Conservation (phyloP, 2,329 filamentous ascomycete genomes). For the Penicillium sp. region DNA sequence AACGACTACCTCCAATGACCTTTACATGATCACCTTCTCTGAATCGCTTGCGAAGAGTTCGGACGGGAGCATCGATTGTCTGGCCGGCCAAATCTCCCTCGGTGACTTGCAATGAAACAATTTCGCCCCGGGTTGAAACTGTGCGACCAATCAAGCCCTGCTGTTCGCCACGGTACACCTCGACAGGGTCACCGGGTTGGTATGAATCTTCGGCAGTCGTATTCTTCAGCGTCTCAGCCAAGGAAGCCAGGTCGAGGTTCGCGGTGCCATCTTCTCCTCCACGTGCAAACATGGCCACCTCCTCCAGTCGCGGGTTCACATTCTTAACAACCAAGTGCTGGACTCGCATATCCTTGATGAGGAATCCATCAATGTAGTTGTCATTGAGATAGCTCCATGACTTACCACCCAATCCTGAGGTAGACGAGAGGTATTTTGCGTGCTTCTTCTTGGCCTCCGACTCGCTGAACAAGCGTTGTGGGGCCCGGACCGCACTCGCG, state of each 20-base stretch:
- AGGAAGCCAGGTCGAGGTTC: conserved; percentile 85
- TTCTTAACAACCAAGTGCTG: conserved; percentile 82
- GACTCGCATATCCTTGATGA: conserved; percentile 91
- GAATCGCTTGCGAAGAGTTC: conserved; percentile 90
- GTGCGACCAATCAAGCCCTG: conserved; percentile 86
- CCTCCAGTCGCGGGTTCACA: conserved; percentile 89
- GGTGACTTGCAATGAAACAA: conserved; percentile 82
- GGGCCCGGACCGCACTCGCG: conserved; percentile 66
- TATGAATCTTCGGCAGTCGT: conserved; percentile 80
- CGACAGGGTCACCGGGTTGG: conserved; percentile 90
- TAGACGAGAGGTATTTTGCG: conserved; percentile 59
- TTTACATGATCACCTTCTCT: conserved; percentile 95
- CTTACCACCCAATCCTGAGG: conserved; percentile 60
- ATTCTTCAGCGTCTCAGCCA: conserved; percentile 87
- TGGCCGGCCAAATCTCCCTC: conserved; percentile 81
- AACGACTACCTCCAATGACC: conserved; percentile 93
- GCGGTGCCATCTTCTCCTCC: conserved; percentile 89
- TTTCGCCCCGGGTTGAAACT: conserved; percentile 83
- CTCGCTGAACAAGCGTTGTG: conserved; percentile 90
- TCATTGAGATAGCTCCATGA: conserved; percentile 85
- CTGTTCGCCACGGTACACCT: conserved; percentile 94
- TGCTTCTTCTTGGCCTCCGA: conserved; percentile 88
- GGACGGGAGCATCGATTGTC: conserved; percentile 87
- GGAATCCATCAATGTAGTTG: conserved; percentile 88
- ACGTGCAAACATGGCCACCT: conserved; percentile 91